Conservation (phyloP, 1,284 basidiomycete species). For the Stygiomarasmius scandens region DNA sequence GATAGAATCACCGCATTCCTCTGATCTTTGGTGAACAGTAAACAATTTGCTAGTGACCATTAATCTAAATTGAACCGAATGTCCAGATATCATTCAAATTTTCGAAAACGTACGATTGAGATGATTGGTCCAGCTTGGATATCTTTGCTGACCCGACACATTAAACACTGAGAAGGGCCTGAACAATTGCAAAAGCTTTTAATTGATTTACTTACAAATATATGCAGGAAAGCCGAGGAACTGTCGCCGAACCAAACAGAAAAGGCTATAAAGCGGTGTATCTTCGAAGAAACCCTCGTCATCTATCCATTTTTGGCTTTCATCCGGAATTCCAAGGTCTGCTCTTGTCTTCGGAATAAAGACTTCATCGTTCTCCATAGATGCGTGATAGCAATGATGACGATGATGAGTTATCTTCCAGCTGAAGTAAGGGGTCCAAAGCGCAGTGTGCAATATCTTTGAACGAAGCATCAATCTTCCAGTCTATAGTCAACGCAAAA, state of each 20-base stretch:
- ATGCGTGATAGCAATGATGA: slow-evolving; percentile 39
- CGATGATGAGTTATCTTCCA: slow-evolving; percentile 44
- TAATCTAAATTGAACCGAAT: neutral
- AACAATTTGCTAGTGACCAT: slow-evolving; percentile 1
- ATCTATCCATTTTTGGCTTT: slow-evolving; percentile 39
- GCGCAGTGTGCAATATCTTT: slow-evolving; percentile 38
- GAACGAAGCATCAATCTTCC: neutral
- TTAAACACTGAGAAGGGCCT: slow-evolving; percentile 31
- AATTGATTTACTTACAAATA: slow-evolving; percentile 29
- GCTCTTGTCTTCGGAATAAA: slow-evolving; percentile 11
- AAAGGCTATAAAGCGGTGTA: slow-evolving; percentile 59
- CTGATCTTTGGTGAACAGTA: slow-evolving; percentile 12
- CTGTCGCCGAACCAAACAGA: slow-evolving; percentile 61
- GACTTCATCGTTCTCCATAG: slow-evolving; percentile 60
- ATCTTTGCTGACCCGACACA: slow-evolving; percentile 47
- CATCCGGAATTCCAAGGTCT: slow-evolving; percentile 44
- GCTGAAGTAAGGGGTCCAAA: slow-evolving; percentile 44
- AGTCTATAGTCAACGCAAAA: slow-evolving; percentile 8
- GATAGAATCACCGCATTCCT: slow-evolving; percentile 10
- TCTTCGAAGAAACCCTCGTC: slow-evolving; percentile 60
- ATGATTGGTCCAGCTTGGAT: slow-evolving; percentile 52
- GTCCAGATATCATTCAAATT: neutral
- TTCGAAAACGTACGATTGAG: slow-evolving; percentile 36
- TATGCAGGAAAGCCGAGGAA: slow-evolving; percentile 68
- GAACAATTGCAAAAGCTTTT: neutral